Conservation (phyloP, 441 rosid species). For the Sinapis alba region DNA sequence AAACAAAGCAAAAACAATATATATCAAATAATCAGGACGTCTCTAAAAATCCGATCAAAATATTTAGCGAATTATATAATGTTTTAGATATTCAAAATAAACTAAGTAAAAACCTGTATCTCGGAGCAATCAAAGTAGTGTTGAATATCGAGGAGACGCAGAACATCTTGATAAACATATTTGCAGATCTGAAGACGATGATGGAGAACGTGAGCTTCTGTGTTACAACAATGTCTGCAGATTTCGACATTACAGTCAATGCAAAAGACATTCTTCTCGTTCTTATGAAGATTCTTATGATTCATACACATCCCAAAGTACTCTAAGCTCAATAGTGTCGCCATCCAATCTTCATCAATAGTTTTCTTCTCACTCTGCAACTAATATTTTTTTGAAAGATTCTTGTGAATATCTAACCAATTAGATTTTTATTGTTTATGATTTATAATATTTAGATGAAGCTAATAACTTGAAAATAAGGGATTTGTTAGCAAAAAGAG, state of each 20-base stretch:
- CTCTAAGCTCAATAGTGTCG: conserved; percentile 45
- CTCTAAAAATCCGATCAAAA: too few relatives aligned
- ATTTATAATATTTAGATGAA: too few relatives aligned
- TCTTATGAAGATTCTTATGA: conserved; percentile 68
- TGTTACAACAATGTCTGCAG: conserved; percentile 67
- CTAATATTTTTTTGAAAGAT: neutral
- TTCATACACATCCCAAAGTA: conserved; percentile 64
- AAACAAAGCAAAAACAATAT: too few relatives aligned
- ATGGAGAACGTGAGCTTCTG: conserved; percentile 60
- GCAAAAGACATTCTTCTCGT: conserved; percentile 79
- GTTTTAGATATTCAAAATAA: too few relatives aligned
- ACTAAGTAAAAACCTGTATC: conserved; percentile 97
- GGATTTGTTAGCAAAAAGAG: too few relatives aligned
- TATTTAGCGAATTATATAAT: too few relatives aligned
- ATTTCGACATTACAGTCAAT: conserved; percentile 66
- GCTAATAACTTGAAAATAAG: too few relatives aligned
- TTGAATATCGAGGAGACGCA: conserved; percentile 77
- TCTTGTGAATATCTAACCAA: conserved; percentile 1
- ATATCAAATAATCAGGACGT: too few relatives aligned
- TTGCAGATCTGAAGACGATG: conserved; percentile 88
- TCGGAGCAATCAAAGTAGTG: conserved; percentile 74
- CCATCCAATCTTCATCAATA: conserved; percentile 52
- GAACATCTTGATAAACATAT: conserved; percentile 87
- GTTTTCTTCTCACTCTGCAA: conserved; percentile 34
- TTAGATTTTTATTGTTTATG: too few relatives aligned